A percentile compares a stretch with the other conserved stretches of the same genome.
Conservation (phyloP, 176 grass and related monocot species). For the Hsuehochloa calcarea region DNA sequence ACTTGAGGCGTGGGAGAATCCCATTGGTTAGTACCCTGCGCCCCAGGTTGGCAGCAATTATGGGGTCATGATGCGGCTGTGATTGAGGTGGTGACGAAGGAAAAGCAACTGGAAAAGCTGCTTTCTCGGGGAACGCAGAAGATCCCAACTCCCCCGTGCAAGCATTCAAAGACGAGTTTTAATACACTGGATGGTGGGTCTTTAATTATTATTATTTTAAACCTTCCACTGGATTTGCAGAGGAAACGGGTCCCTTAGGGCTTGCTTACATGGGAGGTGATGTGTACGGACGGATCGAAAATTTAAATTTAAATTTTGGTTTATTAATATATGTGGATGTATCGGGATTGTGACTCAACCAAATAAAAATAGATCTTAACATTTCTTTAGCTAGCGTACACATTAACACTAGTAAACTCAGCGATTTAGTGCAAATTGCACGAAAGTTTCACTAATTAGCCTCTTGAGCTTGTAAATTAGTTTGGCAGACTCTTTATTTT, state of each 20-base stretch:
- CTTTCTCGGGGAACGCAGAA: slow-evolving; percentile 18
- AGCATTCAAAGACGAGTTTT: slow-evolving; percentile 13
- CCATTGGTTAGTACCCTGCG: not conserved
- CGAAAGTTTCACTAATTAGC: too few relatives aligned
- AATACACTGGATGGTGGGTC: not conserved
- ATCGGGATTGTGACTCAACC: too few relatives aligned
- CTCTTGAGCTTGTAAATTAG: too few relatives aligned
- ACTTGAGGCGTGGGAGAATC: not conserved
- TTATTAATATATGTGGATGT: too few relatives aligned
- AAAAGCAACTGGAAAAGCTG: slow-evolving; percentile 16
- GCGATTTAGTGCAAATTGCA: too few relatives aligned
- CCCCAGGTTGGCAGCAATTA: slow-evolving; percentile 43
- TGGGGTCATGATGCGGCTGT: slow-evolving; percentile 43
- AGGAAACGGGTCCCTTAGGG: too few relatives aligned
- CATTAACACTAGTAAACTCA: not conserved
- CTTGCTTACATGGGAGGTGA: too few relatives aligned
- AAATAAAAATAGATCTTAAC: too few relatives aligned
- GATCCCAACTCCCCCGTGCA: slow-evolving; percentile 16
- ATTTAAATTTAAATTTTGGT: too few relatives aligned
- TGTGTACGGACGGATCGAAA: too few relatives aligned
- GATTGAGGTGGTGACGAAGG: slow-evolving; percentile 22
- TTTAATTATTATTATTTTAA: not conserved
- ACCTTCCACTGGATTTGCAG: too few relatives aligned
- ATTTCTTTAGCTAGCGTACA: not conserved
- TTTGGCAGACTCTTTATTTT: too few relatives aligned